Percentiles rank a stretch among this genome's conserved stretches.
phyloP scores from a whole-genome alignment of 352 stramenopile species.

The Phytophthora brassicae region DNA sequence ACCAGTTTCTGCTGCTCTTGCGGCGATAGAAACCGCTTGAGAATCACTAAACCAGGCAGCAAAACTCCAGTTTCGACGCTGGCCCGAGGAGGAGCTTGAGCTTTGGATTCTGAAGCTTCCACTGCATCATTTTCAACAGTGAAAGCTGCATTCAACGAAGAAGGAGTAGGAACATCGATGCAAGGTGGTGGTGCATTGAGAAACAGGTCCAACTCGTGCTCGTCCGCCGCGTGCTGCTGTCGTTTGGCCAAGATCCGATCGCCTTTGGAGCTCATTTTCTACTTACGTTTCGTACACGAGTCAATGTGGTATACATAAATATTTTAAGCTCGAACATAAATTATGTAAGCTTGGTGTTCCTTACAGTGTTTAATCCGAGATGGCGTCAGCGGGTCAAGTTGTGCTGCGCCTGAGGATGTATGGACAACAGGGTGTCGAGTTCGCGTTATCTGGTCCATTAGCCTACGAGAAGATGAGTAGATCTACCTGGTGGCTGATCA shows the following conservation, averaged over 20 bases:
- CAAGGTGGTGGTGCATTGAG: slow-evolving; percentile 23
- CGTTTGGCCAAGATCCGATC: slow-evolving; percentile 46
- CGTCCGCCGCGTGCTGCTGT: slow-evolving; percentile 51
- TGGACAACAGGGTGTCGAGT: slow-evolving; percentile 58
- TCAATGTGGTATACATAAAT: neutral
- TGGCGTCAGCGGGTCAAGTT: slow-evolving; percentile 34
- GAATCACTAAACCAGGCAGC: slow-evolving; percentile 64
- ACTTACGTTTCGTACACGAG: too few species aligned
- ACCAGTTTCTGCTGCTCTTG: slow-evolving; percentile 62
- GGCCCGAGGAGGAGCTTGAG: slow-evolving; percentile 14
- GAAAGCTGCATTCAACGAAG: neutral
- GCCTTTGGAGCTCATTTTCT: slow-evolving; percentile 41
- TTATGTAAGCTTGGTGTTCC: slow-evolving; percentile 8
- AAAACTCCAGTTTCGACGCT: slow-evolving; percentile 31
- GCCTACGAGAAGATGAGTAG: slow-evolving; percentile 14
- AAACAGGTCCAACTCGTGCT: slow-evolving; percentile 70
- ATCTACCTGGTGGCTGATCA: slow-evolving; percentile 18
- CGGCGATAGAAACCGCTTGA: slow-evolving; percentile 53
- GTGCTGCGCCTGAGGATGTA: slow-evolving; percentile 52
- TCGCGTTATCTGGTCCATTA: slow-evolving; percentile 33
- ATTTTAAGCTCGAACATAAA: too few species aligned
- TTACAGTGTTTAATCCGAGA: slow-evolving; percentile 2
- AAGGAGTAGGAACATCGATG: neutral
- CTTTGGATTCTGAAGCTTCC: slow-evolving; percentile 2
- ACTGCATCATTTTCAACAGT: slow-evolving; percentile 13